Evolutionary conservation across 2,329 filamentous ascomycete genomes (phyloP).

Genomic region (Acrocalymma vagum): DNA sequence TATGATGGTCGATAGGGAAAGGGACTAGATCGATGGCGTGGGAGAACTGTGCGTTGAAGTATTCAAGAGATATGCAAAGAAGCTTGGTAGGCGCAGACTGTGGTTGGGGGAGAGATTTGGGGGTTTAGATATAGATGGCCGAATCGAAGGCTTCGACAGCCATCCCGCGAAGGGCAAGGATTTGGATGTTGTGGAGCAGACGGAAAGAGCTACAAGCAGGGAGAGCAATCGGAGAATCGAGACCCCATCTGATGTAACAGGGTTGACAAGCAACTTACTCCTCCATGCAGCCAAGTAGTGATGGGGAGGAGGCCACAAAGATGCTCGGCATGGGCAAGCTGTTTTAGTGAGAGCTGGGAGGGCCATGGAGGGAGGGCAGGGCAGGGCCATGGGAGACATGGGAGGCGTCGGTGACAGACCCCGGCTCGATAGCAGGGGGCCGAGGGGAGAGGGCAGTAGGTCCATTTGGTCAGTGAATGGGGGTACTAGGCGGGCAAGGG

Average conservation of each 20-base stretch:
- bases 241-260: conserved; percentile 41
- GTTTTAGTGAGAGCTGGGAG: conserved; percentile 40
- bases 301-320: conserved; percentile 31
- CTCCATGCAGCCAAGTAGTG: conserved; percentile 45
- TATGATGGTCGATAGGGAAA: conserved; percentile 23
- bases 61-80: conserved; percentile 32
- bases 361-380: conserved; percentile 28
- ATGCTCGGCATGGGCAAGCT: conserved; percentile 34
- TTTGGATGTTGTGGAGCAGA: conserved; percentile 43
- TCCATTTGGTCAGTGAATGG: conserved; percentile 21
- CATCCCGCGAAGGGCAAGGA: conserved; percentile 45
- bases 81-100: conserved; percentile 29
- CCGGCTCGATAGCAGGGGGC: background rate
- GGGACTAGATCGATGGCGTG: conserved; percentile 34
- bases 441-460: conserved; percentile 1
- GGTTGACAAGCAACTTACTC: conserved; percentile 39
- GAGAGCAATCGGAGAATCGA: conserved; percentile 38
- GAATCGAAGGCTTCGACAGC: conserved; percentile 30
- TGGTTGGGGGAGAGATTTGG: conserved; percentile 40
- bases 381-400: conserved; percentile 10
- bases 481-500: conserved; percentile 34
- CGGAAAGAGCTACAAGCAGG: conserved; percentile 35
- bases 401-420: no score
- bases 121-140: conserved; percentile 45
- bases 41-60: conserved; percentile 37